Evolutionary conservation across 345 rosid genomes (phyloP), one percentile per base, ranked within the genome.

Genomic region (Turnera subulata): DNA sequence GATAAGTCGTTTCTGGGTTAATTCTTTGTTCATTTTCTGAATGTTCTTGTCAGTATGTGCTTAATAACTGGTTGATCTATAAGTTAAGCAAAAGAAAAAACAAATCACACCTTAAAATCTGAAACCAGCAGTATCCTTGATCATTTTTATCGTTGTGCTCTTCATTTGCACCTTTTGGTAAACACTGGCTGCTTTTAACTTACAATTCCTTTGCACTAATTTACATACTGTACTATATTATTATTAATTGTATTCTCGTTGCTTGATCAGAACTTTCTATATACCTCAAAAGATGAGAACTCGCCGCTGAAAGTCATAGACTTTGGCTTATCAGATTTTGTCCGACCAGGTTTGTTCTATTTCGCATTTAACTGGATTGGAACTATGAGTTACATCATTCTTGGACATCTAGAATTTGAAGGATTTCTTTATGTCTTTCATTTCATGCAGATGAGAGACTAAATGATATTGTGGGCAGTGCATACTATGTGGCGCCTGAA

Each of bases 401-500:
- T 45, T 59, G 47, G 50, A 54, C 6, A 45, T 56, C 56, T 60
- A 50, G 13, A 42, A 4, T 42, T 42, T 42, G 25, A 32, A 44
- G 48, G 38, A 20, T 35, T 5, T n/a, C 44, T 54, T 59, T 6
- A 50, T 63, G 66, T 17, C 61, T 53, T 26, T 77, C 49, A 32
- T 68, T 61, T 11, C 67, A 67, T 58, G 44, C 77, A 92, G 99
- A 93, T 72, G 96, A 85, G 68, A 84, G 91, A 72, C 91, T 93
- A 16, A 90, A 87, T 59, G 99, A 90, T 73, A 93, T 93, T 53
- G 99, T 93, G 55, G 99, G 99, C 50, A 93, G 97, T 59, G 97
- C 96, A 3, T 85, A 87, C 70, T 93, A 93, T 49, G 97, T 93
- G 61, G 96, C 97, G 53, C 99, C 99, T 25, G 99, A 93, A 83